These are phyloP conservation scores for Amyloporia xantha DNA, from an alignment of 768 basidiomycete genomes.

Conservation along the genomic window DNA sequence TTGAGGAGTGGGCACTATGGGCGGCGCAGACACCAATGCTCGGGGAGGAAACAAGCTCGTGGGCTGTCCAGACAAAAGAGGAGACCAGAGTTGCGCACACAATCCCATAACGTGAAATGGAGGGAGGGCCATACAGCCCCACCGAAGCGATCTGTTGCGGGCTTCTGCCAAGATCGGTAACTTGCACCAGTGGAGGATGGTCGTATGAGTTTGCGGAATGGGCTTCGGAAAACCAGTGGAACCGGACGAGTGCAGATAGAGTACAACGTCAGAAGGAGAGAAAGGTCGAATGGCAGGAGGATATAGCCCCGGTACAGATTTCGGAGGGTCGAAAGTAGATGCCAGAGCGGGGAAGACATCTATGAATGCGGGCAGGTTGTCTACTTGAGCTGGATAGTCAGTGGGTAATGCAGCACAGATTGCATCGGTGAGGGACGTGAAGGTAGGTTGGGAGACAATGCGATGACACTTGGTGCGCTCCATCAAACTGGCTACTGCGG, in stretches of 20 bases:
- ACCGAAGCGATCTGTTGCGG: conserved; percentile 2
- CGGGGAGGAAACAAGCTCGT: conserved; percentile 11
- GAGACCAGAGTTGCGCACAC: conserved; percentile 9
- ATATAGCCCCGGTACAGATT: neutral
- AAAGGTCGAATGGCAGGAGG: neutral
- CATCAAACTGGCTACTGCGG: conserved; percentile 12
- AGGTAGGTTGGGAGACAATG: conserved; percentile 7
- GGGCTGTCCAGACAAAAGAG: conserved; percentile 1
- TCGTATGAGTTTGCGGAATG: conserved; percentile 14
- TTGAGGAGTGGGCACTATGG: conserved; percentile 11
- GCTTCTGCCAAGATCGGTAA: conserved; percentile 3
- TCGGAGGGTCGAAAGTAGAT: neutral
- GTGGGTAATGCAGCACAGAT: conserved; percentile 4
- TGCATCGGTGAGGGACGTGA: neutral
- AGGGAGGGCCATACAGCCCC: conserved; percentile 10
- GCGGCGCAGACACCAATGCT: neutral
- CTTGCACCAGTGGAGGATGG: conserved; percentile 1
- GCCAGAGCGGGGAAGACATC: conserved; percentile 9
- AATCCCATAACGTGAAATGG: conserved; percentile 13
- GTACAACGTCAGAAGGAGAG: conserved; percentile 3
- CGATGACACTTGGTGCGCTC: conserved; percentile 12
- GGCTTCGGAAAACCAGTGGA: conserved; percentile 22
- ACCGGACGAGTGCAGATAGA: conserved; percentile 18
- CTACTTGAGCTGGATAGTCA: conserved; percentile 4
- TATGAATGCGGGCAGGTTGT: conserved; percentile 6